Evolutionary conservation across 2,329 filamentous ascomycete species (phyloP), one percentile per base, ranked within the genome.

Genomic region (Calonectria pauciramosa): DNA sequence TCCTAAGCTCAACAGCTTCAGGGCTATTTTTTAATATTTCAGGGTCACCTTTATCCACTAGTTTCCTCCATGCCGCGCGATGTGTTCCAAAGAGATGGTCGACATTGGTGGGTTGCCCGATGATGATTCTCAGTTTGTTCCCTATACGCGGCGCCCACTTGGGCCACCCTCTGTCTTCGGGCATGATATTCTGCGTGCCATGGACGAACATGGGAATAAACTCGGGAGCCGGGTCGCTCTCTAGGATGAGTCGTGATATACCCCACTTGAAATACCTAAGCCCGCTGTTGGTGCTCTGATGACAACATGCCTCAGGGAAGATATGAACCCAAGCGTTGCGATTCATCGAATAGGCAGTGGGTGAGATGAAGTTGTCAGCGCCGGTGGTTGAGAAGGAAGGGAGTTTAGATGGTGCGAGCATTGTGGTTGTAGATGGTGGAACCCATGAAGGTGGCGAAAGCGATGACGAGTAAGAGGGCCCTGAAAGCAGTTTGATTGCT

Each of bases 261-360:
- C 97, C 97, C 97, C 97, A 99, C 87, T 98, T 98, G 91, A 99
- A 99, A 86, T 99, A 99, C 36, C 97, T 94, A 89, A 99, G 93
- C 10, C 93, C 92, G 80, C 93, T 92, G 52, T 92, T 88, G 1
- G 94, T 91, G 78, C 95, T 93, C 86, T 99, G 97, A 85, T 99
- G 96, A 59, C 98, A 95, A 84, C 94, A 95, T 63, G 96, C 97
- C 86, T 99, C 97, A 16, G 97, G 97, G 84, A 99, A 99, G 70
- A 99, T 94, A 85, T 99, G 97, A 5, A 99, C 88, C 97, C 97
- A 99, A 56, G 92, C 91, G 84, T 94, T 90, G 59, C 91, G 92
- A 80, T 95, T 93, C 76, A 86, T 89, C 2, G 91, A 84, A 83
- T 94, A 96, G 63, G 92, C 90, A 2, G 95, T 93, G 1, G 96